These are phyloP conservation scores for Liquidambar formosana DNA, from an alignment of 164 flowering plant species.

Conservation along the genomic window DNA sequence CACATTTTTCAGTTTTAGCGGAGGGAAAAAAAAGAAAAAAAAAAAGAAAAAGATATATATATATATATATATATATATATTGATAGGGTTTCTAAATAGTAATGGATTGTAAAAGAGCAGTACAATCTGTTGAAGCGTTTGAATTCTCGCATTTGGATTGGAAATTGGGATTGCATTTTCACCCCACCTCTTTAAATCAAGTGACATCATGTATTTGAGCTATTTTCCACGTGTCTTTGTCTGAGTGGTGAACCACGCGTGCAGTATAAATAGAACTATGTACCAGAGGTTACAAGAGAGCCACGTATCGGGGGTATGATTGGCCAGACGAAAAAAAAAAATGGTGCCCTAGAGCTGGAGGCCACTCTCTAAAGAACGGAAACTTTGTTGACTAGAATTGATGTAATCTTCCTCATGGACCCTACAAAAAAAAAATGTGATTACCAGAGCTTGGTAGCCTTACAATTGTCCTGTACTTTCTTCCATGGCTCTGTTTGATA, in stretches of 20 bases:
- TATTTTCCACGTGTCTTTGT: too few species aligned
- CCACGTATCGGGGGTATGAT: slow-evolving; percentile 24
- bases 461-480: background rate
- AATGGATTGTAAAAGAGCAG: too few species aligned
- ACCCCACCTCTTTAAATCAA: too few species aligned
- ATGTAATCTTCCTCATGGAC: background rate
- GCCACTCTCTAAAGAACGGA: slow-evolving; percentile 25
- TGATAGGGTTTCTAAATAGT: too few species aligned
- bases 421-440: slow-evolving; percentile 20
- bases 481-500: slow-evolving; percentile 7
- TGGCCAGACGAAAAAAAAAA: slow-evolving; percentile 14
- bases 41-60: too few species aligned
- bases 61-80: too few species aligned
- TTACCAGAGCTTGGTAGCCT: slow-evolving; percentile 5
- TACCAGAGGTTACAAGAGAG: slow-evolving; percentile 14
- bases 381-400: slow-evolving; percentile 16
- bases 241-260: too few species aligned
- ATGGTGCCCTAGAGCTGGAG: slow-evolving; percentile 25
- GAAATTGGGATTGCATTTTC: too few species aligned
- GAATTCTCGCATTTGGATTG: too few species aligned
- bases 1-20: background rate
- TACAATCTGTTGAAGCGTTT: too few species aligned
- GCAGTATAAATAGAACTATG: background rate
- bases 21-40: too few species aligned
- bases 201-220: too few species aligned